Percentiles rank a stretch among this genome's conserved stretches.
Conservation (phyloP, 139 green algal genomes). For the Ettlia oleoabundans region DNA sequence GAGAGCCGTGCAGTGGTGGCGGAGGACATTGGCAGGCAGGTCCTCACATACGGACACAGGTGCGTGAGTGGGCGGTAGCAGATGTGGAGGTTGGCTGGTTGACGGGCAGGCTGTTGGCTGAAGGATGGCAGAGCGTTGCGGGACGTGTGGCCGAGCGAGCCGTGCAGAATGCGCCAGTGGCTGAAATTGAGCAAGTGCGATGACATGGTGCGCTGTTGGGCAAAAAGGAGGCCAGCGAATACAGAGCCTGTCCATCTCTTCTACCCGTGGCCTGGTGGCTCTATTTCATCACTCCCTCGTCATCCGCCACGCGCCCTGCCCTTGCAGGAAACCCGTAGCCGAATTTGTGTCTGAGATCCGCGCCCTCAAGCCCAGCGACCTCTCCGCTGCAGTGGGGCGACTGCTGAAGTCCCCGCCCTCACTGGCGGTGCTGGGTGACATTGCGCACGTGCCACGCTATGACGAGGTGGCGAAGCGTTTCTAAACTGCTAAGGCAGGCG, state of each 20-base stretch:
- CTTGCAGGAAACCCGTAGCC: constrained; percentile 41
- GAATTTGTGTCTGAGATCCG: constrained; percentile 56
- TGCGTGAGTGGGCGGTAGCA: neutral
- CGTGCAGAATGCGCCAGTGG: too few relatives aligned
- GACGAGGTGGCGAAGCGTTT: constrained; percentile 52
- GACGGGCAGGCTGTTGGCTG: neutral
- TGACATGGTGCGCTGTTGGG: neutral
- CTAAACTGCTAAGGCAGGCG: neutral
- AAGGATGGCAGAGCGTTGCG: neutral
- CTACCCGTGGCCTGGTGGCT: too few relatives aligned
- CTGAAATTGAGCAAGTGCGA: too few relatives aligned
- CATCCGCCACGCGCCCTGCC: neutral
- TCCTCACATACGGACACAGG: constrained; percentile 90
- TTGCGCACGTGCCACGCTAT: constrained; percentile 55
- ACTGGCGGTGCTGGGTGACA: constrained; percentile 58
- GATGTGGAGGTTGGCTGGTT: neutral
- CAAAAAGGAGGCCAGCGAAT: neutral
- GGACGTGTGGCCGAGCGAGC: too few relatives aligned
- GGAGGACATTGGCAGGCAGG: constrained; percentile 97
- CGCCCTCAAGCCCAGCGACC: constrained; percentile 50
- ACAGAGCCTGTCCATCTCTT: too few relatives aligned
- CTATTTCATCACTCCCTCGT: neutral
- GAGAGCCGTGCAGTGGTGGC: constrained; percentile 88
- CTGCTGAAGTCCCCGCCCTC: constrained; percentile 61
- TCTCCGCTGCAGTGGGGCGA: constrained; percentile 48